Evolutionary conservation across 176 grass and related monocot genomes (phyloP), one percentile per base, ranked within the genome.

Genomic region (Triticum timopheevii): DNA sequence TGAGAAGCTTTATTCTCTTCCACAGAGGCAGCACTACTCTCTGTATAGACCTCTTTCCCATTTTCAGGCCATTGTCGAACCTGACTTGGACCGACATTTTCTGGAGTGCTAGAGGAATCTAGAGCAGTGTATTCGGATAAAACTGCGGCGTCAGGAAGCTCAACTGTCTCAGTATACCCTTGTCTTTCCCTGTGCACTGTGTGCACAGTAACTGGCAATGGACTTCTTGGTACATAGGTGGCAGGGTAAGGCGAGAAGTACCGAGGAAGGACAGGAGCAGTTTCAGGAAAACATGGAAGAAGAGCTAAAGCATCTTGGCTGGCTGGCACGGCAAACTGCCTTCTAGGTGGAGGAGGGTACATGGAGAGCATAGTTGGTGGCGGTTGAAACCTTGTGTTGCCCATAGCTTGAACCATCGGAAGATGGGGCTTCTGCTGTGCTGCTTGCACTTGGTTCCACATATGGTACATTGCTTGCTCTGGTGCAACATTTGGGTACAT

Each of bases 391-490:
- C 80, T 92, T 69, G 80, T 61, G 88, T 82, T 90, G 20, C 52
- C 66, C 67, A 83, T 78, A 50, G 47, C 3, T 79, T 79, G 88
- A 45, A 77, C 25, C 83, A 79, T 42, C 4, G 79, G 52, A 82
- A 87, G 81, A 45, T 63, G 83, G 58, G 91, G 47, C 0, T 74
- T 83, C 44, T 78, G 66, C 44, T 87, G 88, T 83, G 81, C 77
- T 84, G 78, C 49, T 75, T 90, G 90, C 61, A 86, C 24, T 30
- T 88, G 88, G 44, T 93, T 89, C 93, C 88, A 93, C 77, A 91
- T 84, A 69, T 88, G 88, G 91, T 93, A 87, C 80, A 89, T 85
- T 83, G 81, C 91, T 85, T 80, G 66, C 82, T 93, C 91, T 27
- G 84, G 61, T 83, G 81, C 82, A 38, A 87, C 36, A 31, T 73